Conservation (phyloP, 2,329 filamentous ascomycete genomes). For the Colletotrichum melonis region DNA sequence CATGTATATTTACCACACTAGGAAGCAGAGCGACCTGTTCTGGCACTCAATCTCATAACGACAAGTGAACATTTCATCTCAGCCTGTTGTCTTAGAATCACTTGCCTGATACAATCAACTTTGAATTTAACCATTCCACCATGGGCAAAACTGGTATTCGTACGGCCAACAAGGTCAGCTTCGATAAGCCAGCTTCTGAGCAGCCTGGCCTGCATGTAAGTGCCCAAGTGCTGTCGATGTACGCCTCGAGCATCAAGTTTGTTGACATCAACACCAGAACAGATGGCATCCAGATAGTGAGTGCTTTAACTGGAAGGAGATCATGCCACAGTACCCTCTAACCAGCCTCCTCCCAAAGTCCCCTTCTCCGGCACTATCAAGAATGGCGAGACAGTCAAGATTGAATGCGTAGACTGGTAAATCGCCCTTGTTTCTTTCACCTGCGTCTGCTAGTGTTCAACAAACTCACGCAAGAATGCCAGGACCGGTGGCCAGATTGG, state of each 20-base stretch:
- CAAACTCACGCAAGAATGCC: conserved; percentile 28
- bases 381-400: conserved; percentile 89
- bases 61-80: neutral
- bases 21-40: neutral
- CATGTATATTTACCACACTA: conserved; percentile 16
- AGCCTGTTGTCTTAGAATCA: neutral
- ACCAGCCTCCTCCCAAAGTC: conserved; percentile 60
- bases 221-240: conserved; percentile 11
- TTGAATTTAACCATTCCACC: conserved; percentile 9
- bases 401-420: conserved; percentile 88
- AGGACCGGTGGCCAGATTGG: conserved; percentile 83
- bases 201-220: conserved; percentile 78
- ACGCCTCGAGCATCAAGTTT: neutral
- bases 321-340: neutral
- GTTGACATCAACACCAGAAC: conserved; percentile 66
- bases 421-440: conserved; percentile 38
- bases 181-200: conserved; percentile 77
- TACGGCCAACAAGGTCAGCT: conserved; percentile 77
- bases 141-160: conserved; percentile 73
- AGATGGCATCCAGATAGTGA: conserved; percentile 92
- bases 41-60: neutral
- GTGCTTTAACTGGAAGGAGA: conserved; percentile 34
- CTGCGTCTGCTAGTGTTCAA: conserved; percentile 15
- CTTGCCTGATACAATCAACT: no score
- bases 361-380: conserved; percentile 79